Conservation (phyloP, 495 filamentous ascomycete species). For the Neurospora cerealis region DNA sequence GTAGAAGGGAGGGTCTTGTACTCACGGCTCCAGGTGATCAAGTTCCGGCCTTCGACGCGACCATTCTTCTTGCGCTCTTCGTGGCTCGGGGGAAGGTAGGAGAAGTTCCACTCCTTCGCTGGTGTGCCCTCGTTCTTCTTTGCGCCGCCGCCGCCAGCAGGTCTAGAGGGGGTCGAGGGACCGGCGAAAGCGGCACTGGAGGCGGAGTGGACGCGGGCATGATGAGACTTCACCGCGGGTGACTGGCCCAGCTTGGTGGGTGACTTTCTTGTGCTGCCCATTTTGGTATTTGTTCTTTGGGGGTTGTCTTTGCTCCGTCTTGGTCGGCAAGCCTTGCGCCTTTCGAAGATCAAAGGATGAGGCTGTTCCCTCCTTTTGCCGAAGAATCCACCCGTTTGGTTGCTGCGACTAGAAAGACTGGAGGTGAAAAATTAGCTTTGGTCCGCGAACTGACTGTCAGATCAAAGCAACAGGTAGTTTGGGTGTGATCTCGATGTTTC, state of each 20-base stretch:
- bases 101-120: constrained; percentile 3
- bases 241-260: background rate
- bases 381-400: background rate
- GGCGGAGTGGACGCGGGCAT: background rate
- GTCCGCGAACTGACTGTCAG: background rate
- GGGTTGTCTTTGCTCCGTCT: background rate
- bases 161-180: background rate
- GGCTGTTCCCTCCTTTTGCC: background rate
- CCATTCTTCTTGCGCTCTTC: constrained; percentile 15
- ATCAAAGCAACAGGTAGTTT: background rate
- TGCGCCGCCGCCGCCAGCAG: background rate
- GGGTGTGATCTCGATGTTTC: background rate
- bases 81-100: background rate
- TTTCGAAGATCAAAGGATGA: background rate
- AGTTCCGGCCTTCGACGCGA: constrained; percentile 18
- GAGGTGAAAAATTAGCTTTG: background rate
- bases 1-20: background rate
- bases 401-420: background rate
- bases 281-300: background rate
- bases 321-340: background rate
- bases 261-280: background rate
- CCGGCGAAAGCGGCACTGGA: background rate
- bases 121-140: background rate
- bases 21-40: constrained; percentile 27
- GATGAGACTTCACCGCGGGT: background rate